Evolutionary conservation across 495 filamentous ascomycete species (phyloP).

Genomic region (Mycothermus thermophilus): DNA sequence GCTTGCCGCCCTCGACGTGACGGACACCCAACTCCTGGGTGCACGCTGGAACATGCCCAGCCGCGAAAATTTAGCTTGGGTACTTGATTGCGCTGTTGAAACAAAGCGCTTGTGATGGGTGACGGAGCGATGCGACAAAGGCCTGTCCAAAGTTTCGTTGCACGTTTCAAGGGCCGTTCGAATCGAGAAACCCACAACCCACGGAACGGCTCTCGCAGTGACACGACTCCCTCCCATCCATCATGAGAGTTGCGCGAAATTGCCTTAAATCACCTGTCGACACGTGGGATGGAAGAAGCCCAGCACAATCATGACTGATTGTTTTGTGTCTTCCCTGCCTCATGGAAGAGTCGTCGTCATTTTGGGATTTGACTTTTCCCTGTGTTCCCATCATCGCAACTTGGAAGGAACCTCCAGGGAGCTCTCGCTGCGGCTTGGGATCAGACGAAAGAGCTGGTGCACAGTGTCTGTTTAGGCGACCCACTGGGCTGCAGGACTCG

Average conservation of each 20-base stretch:
- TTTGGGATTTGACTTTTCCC: neutral
- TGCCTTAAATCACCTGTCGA: neutral
- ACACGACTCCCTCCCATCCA: constrained; percentile 2
- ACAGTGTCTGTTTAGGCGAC: too few species aligned
- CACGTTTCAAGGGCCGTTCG: constrained; percentile 8
- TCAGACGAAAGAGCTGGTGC: too few species aligned
- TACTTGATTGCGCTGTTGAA: neutral
- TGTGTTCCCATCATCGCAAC: neutral
- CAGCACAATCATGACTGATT: neutral
- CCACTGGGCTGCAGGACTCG: neutral
- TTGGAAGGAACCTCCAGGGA: neutral
- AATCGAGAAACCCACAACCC: constrained; percentile 1
- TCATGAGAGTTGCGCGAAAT: neutral
- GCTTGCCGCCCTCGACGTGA: neutral
- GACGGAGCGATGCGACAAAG: constrained; percentile 5
- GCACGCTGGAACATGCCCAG: constrained; percentile 4
- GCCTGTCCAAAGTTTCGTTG: constrained; percentile 10
- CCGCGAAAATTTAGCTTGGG: neutral
- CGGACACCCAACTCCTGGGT: neutral
- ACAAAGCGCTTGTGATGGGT: neutral
- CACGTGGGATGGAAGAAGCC: neutral
- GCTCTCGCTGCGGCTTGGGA: neutral
- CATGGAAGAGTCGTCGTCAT: neutral
- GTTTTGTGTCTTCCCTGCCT: neutral
- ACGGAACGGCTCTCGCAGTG: constrained; percentile 1